A percentile compares a stretch with the other conserved stretches of the same genome.
These are phyloP conservation scores for Chloranthus sessilifolius DNA, from an alignment of 164 flowering plant genomes.

Conservation along the genomic window DNA sequence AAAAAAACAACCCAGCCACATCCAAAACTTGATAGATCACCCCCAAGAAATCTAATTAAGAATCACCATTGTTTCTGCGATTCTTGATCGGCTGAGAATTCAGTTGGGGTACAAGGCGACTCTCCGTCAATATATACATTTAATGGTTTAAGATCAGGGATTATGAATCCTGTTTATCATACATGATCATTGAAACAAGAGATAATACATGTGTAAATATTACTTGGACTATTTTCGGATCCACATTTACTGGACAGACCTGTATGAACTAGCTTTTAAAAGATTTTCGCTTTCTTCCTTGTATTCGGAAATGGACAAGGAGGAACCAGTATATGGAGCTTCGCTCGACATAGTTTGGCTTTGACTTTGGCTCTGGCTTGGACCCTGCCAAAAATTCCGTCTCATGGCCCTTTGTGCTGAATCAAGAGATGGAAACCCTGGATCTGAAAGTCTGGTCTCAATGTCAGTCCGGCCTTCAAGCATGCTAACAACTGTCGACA, in stretches of 20 bases:
- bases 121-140: no score
- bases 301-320: constrained; percentile 9
- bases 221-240: no score
- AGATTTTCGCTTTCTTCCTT: constrained; percentile 15
- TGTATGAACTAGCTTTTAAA: constrained; percentile 14
- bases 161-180: no score
- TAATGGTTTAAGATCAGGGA: no score
- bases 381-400: constrained; percentile 39
- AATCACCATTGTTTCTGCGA: no score
- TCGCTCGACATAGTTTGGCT: constrained; percentile 18
- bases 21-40: no score
- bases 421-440: constrained; percentile 23
- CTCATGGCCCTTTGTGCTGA: constrained; percentile 23
- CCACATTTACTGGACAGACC: constrained; percentile 8
- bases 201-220: no score
- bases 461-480: constrained; percentile 44
- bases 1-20: no score
- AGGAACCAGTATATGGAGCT: constrained; percentile 20
- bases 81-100: no score
- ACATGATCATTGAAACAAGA: no score
- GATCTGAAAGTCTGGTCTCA: constrained; percentile 34
- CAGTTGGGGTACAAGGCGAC: no score
- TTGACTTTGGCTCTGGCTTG: constrained; percentile 9
- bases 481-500: constrained; percentile 55
- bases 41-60: no score